These are phyloP conservation scores for Cronartium quercuum DNA, from an alignment of 1,284 basidiomycete species.

Conservation along the genomic window DNA sequence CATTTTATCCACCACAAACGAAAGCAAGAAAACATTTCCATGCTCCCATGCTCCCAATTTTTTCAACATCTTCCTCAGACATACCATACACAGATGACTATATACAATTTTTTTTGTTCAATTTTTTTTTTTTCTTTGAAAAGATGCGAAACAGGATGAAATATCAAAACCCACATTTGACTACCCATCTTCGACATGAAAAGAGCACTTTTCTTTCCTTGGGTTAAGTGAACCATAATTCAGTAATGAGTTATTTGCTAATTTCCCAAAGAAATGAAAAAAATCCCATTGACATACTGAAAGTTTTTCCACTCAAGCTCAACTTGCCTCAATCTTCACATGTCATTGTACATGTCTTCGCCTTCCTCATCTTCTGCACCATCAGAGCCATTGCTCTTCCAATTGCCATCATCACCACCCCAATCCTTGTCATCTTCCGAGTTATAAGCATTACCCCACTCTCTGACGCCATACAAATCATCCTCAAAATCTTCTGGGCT, in stretches of 20 bases:
- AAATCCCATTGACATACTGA: too few species aligned
- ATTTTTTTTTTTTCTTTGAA: too few species aligned
- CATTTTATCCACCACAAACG: not conserved
- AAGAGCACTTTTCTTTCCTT: too few species aligned
- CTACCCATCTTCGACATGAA: too few species aligned
- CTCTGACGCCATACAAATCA: not conserved
- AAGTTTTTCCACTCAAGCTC: too few species aligned
- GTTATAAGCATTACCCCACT: not conserved
- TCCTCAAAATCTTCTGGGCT: not conserved
- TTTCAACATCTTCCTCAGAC: not conserved
- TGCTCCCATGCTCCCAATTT: not conserved
- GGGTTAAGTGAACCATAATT: too few species aligned
- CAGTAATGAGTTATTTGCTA: too few species aligned
- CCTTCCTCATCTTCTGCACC: not conserved
- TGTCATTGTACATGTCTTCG: not conserved
- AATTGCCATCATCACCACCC: not conserved
- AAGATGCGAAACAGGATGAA: too few species aligned
- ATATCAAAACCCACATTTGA: too few species aligned
- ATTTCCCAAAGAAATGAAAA: too few species aligned
- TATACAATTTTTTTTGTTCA: not conserved
- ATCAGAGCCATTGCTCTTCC: not conserved
- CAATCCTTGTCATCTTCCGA: not conserved
- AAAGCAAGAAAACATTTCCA: not conserved
- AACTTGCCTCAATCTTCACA: too few species aligned
- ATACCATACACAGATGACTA: not conserved